Conservation (phyloP, 345 rosid species). For the Eucalyptus decipiens region DNA sequence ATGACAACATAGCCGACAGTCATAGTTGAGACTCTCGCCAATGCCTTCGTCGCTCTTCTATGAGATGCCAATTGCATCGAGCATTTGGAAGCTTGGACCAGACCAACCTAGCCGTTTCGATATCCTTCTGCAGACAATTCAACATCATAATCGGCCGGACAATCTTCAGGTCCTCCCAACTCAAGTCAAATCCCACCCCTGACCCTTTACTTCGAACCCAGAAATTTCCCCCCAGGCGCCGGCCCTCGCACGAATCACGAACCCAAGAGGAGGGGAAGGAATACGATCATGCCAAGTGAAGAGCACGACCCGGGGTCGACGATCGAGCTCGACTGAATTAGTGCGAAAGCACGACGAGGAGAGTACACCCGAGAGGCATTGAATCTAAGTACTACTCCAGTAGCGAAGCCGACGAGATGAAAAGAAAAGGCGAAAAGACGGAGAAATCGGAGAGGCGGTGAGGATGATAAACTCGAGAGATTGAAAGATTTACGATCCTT, state of each 20-base stretch:
- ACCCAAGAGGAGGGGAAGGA: background rate
- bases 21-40: background rate
- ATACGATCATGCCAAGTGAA: background rate
- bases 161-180: background rate
- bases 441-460: too few species aligned
- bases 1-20: accelerated
- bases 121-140: background rate
- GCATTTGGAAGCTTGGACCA: constrained; percentile 76
- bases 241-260: background rate
- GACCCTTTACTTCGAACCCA: background rate
- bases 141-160: background rate
- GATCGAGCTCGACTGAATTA: background rate
- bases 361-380: background rate
- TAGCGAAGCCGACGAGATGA: too few species aligned
- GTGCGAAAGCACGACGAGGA: background rate
- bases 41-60: constrained; percentile 10
- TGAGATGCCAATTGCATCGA: constrained; percentile 32
- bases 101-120: constrained; percentile 43
- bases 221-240: background rate
- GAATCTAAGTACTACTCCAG: too few species aligned
- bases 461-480: too few species aligned
- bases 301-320: background rate
- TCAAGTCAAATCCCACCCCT: background rate
- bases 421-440: too few species aligned
- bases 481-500: too few species aligned